phyloP scores from a whole-genome alignment of 257 asterid species.

The Plantago elongata region DNA sequence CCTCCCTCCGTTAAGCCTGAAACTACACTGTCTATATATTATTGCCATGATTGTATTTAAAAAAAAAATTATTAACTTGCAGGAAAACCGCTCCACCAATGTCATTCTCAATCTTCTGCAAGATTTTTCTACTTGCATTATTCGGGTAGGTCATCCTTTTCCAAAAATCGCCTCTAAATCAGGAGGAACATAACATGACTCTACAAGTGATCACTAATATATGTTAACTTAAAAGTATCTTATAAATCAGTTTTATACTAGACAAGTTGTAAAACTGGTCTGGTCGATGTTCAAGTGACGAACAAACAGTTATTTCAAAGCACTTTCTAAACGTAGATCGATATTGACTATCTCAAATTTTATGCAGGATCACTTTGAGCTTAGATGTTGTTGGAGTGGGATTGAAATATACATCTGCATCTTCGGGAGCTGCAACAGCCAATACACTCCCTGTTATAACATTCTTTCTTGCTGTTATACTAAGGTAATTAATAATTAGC shows the following conservation, averaged over 20 bases:
- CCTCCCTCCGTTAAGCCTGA: not conserved
- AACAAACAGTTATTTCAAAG: too few species aligned
- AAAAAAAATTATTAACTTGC: not conserved
- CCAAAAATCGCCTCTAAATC: not conserved
- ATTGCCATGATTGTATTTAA: not conserved
- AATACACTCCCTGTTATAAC: slow-evolving; percentile 83
- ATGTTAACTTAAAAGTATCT: not conserved
- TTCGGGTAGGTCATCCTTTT: slow-evolving; percentile 40
- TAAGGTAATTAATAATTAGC: slow-evolving; percentile 38
- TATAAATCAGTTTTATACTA: too few species aligned
- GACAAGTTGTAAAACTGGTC: too few species aligned
- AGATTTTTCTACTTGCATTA: slow-evolving; percentile 65
- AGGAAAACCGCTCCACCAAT: slow-evolving; percentile 77
- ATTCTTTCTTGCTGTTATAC: slow-evolving; percentile 68
- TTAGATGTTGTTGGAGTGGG: slow-evolving; percentile 67
- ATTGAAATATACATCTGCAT: slow-evolving; percentile 72
- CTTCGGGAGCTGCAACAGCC: slow-evolving; percentile 82
- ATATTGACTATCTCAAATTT: too few species aligned
- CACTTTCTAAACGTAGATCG: too few species aligned
- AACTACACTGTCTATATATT: too few species aligned
- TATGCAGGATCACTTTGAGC: slow-evolving; percentile 62
- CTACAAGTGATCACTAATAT: not conserved
- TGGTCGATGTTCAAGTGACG: too few species aligned
- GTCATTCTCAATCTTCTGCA: slow-evolving; percentile 44
- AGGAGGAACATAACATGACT: too few species aligned